Base-by-base conservation (phyloP, 306 rosid species). In the Arachis hypogaea region DNA sequence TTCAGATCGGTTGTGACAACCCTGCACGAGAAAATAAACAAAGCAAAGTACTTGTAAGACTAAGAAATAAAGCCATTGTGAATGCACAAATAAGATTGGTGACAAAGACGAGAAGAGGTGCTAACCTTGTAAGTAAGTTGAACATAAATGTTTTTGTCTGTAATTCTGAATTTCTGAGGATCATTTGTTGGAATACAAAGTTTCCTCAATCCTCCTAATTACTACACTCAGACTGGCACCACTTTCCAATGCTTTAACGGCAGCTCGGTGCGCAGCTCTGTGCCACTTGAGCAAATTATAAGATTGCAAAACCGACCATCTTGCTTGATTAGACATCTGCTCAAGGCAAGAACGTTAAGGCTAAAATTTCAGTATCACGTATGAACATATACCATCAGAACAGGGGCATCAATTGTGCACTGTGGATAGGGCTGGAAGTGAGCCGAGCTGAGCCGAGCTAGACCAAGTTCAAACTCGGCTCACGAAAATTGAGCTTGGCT, bases 321-420 rank as follows among this genome's bases (percentile, higher is more conserved):
- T 88, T 77, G 98, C 97, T 77, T 88, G 98, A 80, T 94, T 94
- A 58, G 98, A 86, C 97, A 94, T 94, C 97, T 94, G 84, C 18
- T 46, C 65, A 75, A 9, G 55, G 78, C 45, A 62, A 77, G 51
- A 65, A 68, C 28, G 46, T n/a, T 68, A 66, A 49, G 67, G 42
- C 68, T 74, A 36, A 63, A 65, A 75, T 1, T 41, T 61, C 41
- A 69, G 62, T 10, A 70, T 61, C 9, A 49, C 29, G 52, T 40
- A 1, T 52, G 59, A 71, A 59, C 50, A 49, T 30, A 69, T 9
- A 75, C 47, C 62, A 54, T 36, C 57, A 80, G 73, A 77, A 7
- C 61, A 74, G 44, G 63, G 50, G 60, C 9, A 50, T 73, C 60
- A 49, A 80, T 63, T 59, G 61, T 29, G 69, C 76, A 80, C 59